phyloP scores from a whole-genome alignment of 2,329 filamentous ascomycete species.

The Sarocladium kiliense region DNA sequence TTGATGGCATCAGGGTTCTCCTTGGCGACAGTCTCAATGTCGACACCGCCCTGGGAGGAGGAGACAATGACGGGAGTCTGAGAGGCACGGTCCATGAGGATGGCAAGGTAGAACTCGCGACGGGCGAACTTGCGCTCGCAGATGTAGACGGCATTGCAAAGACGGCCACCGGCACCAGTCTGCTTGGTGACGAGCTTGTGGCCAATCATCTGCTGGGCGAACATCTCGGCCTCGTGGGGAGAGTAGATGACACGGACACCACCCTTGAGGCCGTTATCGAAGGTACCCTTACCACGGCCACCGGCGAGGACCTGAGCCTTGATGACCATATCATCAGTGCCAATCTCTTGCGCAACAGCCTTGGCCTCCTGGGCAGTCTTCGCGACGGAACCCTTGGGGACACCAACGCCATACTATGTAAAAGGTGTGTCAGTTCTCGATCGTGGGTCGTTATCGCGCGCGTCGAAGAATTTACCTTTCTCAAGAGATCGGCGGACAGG shows the following conservation, averaged over 20 bases:
- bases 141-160: constrained; percentile 98
- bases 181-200: constrained; percentile 99
- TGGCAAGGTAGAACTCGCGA: constrained; percentile 97
- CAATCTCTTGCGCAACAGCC: constrained; percentile 82
- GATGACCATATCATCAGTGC: constrained; percentile 96
- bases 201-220: constrained; percentile 98
- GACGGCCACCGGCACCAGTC: constrained; percentile 85
- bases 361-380: constrained; percentile 82
- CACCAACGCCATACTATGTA: constrained; percentile 91
- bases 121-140: constrained; percentile 99
- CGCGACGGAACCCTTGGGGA: constrained; percentile 86
- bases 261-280: constrained; percentile 98
- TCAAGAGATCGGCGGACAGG: constrained; percentile 87
- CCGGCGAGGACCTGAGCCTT: constrained; percentile 98
- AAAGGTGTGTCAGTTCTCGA: constrained; percentile 15
- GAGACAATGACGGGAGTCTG: constrained; percentile 95
- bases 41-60: constrained; percentile 97
- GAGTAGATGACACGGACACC: constrained; percentile 99
- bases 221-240: constrained; percentile 92
- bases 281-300: constrained; percentile 94
- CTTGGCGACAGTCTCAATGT: constrained; percentile 98
- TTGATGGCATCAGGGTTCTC: constrained; percentile 94
- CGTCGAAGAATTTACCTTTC: constrained; percentile 45
- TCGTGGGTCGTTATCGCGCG: constrained; percentile 15
- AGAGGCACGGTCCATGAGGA: constrained; percentile 92